Conservation (phyloP, 306 rosid genomes). For the Cicer cuneatum region DNA sequence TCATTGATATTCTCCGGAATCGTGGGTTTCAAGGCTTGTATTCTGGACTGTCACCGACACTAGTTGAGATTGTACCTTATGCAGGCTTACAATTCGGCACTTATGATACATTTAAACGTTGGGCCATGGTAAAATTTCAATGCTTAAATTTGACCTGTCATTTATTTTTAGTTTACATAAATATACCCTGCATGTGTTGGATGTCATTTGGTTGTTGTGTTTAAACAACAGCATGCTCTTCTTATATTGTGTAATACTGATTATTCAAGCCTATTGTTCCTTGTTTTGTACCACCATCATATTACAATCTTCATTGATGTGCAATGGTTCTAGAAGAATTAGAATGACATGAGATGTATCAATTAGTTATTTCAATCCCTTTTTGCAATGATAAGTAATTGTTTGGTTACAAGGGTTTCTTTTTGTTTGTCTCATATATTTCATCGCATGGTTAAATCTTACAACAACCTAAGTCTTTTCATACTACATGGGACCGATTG, state of each 20-base stretch:
- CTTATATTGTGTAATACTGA: constrained; percentile 4
- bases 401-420: constrained; percentile 5
- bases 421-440: not conserved
- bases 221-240: constrained; percentile 9
- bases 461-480: not conserved
- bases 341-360: not conserved
- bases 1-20: constrained; percentile 62
- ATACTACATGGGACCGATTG: not conserved
- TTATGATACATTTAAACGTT: constrained; percentile 89
- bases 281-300: constrained; percentile 22
- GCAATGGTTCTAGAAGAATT: constrained; percentile 7
- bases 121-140: constrained; percentile 71
- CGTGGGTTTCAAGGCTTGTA: constrained; percentile 88
- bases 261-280: constrained; percentile 14
- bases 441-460: not conserved
- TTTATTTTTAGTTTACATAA: constrained; percentile 30
- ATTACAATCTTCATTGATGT: constrained; percentile 17
- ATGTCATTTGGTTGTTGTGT: constrained; percentile 6
- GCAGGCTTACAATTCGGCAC: constrained; percentile 98
- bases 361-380: constrained; percentile 12
- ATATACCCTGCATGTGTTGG: constrained; percentile 32
- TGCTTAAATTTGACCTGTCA: constrained; percentile 29
- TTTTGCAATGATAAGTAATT: constrained; percentile 12
- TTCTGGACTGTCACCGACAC: constrained; percentile 92
- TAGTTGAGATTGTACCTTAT: constrained; percentile 97